A percentile compares a stretch with the other conserved stretches of the same genome.
Evolutionary conservation across 2,329 filamentous ascomycete species (phyloP).

Genomic region (Fusarium tupiense): DNA sequence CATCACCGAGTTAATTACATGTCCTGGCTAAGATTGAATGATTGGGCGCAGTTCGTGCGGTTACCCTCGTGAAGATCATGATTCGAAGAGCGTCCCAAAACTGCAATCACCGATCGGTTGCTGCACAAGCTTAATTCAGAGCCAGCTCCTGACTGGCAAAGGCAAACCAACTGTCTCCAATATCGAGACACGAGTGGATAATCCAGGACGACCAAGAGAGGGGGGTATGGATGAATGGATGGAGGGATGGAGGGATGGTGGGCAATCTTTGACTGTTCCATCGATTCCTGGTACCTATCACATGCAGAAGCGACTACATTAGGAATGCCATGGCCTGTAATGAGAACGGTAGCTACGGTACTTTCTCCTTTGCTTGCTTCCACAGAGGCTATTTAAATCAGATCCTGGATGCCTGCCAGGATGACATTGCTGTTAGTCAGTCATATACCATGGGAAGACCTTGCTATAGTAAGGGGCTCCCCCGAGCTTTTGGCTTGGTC

Average conservation of each 20-base stretch:
- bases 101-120: constrained; percentile 30
- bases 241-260: too few species aligned
- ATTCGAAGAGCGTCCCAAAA: constrained; percentile 13
- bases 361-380: constrained; percentile 6
- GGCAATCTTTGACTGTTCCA: neutral
- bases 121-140: constrained; percentile 12
- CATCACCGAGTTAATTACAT: neutral
- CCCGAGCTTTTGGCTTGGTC: too few species aligned
- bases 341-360: constrained; percentile 16
- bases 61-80: constrained; percentile 8
- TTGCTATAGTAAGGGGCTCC: too few species aligned
- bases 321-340: constrained; percentile 40
- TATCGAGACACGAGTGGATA: constrained; percentile 15
- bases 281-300: constrained; percentile 19
- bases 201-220: neutral
- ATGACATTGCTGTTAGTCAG: constrained; percentile 17
- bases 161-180: neutral
- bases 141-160: neutral
- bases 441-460: too few species aligned
- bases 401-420: constrained; percentile 28
- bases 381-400: constrained; percentile 12
- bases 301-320: constrained; percentile 40
- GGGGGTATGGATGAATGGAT: too few species aligned
- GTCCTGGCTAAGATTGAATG: neutral
- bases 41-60: constrained; percentile 1